Conservation (phyloP, 73 alveolate genomes). For the Halteria grandinella region DNA sequence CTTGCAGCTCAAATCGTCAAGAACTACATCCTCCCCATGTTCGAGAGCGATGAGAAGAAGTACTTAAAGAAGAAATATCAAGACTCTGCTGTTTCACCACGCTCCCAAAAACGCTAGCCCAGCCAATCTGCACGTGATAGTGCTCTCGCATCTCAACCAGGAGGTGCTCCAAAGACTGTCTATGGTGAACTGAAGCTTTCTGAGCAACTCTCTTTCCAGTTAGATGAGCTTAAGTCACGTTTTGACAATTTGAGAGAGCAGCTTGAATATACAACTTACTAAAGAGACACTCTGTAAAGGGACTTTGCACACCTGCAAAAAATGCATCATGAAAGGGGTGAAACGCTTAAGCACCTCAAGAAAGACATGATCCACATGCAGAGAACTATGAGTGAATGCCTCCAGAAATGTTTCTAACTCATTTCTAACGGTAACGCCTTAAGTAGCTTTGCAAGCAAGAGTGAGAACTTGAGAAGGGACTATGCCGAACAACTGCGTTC, state of each 20-base stretch:
- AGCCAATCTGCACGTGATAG: too few relatives aligned
- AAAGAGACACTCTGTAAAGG: slow-evolving; percentile 32
- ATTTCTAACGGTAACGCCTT: slow-evolving; percentile 12
- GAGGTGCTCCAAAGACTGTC: slow-evolving; percentile 48
- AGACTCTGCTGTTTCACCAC: too few relatives aligned
- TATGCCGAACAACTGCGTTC: slow-evolving; percentile 24
- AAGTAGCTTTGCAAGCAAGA: slow-evolving; percentile 14
- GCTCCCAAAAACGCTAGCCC: too few relatives aligned
- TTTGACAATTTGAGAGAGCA: slow-evolving; percentile 4
- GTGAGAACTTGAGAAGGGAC: slow-evolving; percentile 27
- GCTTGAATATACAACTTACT: slow-evolving; percentile 29
- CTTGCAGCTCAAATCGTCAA: slow-evolving; percentile 76
- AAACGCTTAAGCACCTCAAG: background rate
- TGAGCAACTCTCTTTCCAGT: slow-evolving; percentile 50
- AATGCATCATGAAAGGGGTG: slow-evolving; percentile 2
- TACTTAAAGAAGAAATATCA: slow-evolving; percentile 37
- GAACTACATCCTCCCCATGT: slow-evolving; percentile 77
- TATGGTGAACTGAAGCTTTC: slow-evolving; percentile 71
- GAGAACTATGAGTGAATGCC: background rate
- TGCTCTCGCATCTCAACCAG: too few relatives aligned
- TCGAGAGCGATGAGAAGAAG: slow-evolving; percentile 58
- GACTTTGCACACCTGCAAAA: slow-evolving; percentile 28
- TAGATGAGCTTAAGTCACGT: slow-evolving; percentile 33
- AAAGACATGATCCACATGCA: background rate
- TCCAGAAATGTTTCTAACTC: background rate